These are phyloP conservation scores for Meyerozyma sp. DNA, from an alignment of 1,139 yeast species.

Conservation along the genomic window DNA sequence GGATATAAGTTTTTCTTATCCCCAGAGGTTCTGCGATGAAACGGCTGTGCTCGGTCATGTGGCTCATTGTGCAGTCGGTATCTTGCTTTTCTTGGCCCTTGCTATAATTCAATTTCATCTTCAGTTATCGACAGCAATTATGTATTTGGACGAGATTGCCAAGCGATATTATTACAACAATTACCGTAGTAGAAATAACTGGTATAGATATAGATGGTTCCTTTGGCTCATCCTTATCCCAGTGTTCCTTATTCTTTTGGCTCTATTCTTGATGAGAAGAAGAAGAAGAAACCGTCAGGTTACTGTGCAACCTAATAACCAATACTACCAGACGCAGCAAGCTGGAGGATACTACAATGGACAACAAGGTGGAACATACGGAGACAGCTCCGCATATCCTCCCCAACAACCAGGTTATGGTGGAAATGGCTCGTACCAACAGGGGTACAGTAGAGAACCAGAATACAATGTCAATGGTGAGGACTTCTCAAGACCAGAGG, in stretches of 20 bases:
- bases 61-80: neutral
- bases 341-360: constrained; percentile 8
- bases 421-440: constrained; percentile 4
- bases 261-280: constrained; percentile 9
- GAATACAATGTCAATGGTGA: constrained; percentile 6
- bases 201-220: constrained; percentile 10
- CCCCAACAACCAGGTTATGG: constrained; percentile 3
- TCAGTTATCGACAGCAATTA: neutral
- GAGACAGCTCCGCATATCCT: constrained; percentile 1
- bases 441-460: constrained; percentile 3
- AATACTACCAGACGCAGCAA: constrained; percentile 14
- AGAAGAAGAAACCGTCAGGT: constrained; percentile 6
- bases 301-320: constrained; percentile 7
- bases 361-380: constrained; percentile 1
- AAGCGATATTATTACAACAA: neutral
- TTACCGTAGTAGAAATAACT: neutral
- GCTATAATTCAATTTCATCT: too few species aligned
- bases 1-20: too few species aligned
- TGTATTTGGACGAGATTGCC: neutral
- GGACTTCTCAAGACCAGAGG: constrained; percentile 14
- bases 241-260: constrained; percentile 8
- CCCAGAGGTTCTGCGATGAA: too few species aligned
- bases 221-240: constrained; percentile 11
- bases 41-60: neutral
- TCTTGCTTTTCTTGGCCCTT: neutral